Conservation (phyloP, 208 protist species). For the Leishmania gerbilli region DNA sequence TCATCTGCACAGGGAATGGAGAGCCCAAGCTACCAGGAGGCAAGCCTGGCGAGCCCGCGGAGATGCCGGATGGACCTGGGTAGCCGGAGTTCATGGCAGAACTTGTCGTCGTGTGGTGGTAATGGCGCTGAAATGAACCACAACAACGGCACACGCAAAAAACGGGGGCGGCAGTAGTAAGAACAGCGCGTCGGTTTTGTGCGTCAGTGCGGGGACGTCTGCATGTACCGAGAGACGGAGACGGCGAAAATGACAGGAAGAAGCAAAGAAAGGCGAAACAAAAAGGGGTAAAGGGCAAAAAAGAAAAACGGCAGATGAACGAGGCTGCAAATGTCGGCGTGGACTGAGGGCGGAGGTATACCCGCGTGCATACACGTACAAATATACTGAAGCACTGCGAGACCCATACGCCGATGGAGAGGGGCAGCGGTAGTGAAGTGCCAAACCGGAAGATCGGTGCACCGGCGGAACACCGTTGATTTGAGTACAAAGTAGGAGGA, state of each 20-base stretch:
- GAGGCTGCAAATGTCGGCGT: background rate
- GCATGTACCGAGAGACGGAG: background rate
- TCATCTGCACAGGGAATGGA: constrained; percentile 6
- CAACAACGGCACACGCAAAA: background rate
- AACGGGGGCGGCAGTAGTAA: background rate
- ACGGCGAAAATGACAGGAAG: background rate
- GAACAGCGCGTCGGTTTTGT: background rate
- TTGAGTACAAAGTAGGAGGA: background rate
- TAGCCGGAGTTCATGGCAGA: constrained; percentile 22
- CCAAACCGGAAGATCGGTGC: background rate
- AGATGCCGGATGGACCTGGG: constrained; percentile 5
- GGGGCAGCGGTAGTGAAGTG: background rate
- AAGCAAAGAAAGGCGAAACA: background rate
- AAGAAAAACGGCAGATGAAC: background rate
- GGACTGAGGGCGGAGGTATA: background rate
- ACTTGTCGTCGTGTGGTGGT: background rate
- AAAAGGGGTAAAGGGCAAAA: background rate
- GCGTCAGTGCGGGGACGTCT: background rate
- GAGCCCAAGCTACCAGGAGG: constrained; percentile 8
- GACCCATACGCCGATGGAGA: background rate
- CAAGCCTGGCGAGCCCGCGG: constrained; percentile 22
- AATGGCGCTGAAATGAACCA: background rate
- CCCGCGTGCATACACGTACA: background rate
- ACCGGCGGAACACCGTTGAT: constrained; percentile 4
- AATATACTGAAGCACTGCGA: background rate